Evolutionary conservation across 208 protist species (phyloP).

Genomic region (Trypanosoma cruzi): DNA sequence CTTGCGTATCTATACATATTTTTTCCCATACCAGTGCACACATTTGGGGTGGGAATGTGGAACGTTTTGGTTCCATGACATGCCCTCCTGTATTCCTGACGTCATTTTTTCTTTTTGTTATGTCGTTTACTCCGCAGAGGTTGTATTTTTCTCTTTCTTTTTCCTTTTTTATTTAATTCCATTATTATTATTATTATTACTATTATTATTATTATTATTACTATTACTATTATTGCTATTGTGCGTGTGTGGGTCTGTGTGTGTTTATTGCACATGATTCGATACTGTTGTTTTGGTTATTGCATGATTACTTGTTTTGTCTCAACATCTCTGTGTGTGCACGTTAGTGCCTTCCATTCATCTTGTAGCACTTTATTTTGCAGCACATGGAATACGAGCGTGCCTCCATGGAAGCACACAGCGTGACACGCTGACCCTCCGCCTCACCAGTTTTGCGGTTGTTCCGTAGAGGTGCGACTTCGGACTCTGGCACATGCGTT

Average conservation of each 20-base stretch:
- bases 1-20: no score
- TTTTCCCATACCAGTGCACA: no score
- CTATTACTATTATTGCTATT: conserved; percentile 17
- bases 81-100: not conserved
- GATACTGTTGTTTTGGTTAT: not conserved
- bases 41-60: no score
- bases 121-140: not conserved
- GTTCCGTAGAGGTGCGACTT: not conserved
- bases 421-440: not conserved
- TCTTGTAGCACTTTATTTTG: not conserved
- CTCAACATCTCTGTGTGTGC: not conserved
- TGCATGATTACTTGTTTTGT: not conserved
- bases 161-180: not conserved
- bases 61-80: not conserved
- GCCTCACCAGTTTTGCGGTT: not conserved
- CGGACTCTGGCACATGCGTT: not conserved
- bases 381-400: not conserved
- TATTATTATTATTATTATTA: conserved; percentile 14
- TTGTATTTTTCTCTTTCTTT: no score
- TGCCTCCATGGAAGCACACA: not conserved
- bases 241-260: not conserved
- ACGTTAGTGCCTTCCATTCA: not conserved
- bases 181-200: conserved; percentile 15
- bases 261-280: not conserved
- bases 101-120: not conserved